phyloP scores from a whole-genome alignment of 1,139 yeast species.

The Saccharomyces hybrid region DNA sequence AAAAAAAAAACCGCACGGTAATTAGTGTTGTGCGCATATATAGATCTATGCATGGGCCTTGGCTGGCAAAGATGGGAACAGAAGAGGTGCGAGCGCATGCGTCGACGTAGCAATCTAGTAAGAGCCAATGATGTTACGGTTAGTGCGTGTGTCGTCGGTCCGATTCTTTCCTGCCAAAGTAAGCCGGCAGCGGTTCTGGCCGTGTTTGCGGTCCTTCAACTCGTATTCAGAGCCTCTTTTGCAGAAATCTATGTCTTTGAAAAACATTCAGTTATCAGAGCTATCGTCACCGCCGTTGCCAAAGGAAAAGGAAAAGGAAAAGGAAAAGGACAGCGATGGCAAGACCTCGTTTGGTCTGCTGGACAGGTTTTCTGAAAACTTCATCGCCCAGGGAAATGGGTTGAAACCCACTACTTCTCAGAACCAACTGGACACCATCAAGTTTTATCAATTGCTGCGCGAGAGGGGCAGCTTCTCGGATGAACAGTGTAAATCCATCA shows the following conservation, averaged over 20 bases:
- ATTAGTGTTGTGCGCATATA: too few species aligned
- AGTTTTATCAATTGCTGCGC: conserved; percentile 7
- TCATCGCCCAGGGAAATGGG: conserved; percentile 24
- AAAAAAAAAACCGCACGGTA: too few species aligned
- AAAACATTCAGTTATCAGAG: neutral
- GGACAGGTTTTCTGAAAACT: conserved; percentile 25
- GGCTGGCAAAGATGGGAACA: too few species aligned
- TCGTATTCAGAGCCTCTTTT: neutral
- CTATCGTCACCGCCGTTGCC: neutral
- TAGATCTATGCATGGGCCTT: too few species aligned
- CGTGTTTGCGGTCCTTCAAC: neutral
- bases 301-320: neutral
- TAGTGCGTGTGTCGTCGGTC: neutral
- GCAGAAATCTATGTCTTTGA: conserved; percentile 5
- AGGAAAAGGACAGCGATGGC: conserved; percentile 3
- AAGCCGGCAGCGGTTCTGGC: neutral
- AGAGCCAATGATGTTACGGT: neutral
- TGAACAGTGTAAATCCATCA: conserved; percentile 46
- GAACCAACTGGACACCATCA: conserved; percentile 16
- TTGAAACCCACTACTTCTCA: conserved; percentile 27
- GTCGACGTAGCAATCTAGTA: too few species aligned
- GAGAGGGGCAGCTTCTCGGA: conserved; percentile 40
- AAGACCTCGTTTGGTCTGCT: conserved; percentile 12
- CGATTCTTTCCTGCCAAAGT: neutral
- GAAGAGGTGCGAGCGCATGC: too few species aligned